These are phyloP conservation scores for Aspergillus alliaceus DNA, from an alignment of 2,329 filamentous ascomycete species.

Conservation along the genomic window DNA sequence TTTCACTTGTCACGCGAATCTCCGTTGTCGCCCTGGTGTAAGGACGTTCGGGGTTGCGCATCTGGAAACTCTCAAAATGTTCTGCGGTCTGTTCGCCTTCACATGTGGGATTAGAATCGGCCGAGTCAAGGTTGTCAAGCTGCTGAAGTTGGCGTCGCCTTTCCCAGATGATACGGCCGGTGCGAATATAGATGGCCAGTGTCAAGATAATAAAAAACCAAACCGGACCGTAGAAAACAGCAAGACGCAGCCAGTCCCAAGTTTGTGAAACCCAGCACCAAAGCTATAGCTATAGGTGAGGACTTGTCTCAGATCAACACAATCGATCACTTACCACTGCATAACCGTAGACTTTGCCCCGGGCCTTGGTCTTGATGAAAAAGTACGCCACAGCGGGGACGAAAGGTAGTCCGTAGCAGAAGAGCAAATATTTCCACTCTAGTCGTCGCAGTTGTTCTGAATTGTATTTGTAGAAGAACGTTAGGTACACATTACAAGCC, in stretches of 20 bases:
- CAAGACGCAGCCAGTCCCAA: constrained; percentile 72
- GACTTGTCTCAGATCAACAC: neutral
- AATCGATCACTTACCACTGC: constrained; percentile 56
- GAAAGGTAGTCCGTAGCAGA: constrained; percentile 73
- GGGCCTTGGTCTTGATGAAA: constrained; percentile 56
- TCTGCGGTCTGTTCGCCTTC: neutral
- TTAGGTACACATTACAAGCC: constrained; percentile 80
- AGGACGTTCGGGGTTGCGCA: constrained; percentile 46
- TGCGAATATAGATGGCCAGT: constrained; percentile 41
- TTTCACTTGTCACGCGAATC: constrained; percentile 62
- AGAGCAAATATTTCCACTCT: constrained; percentile 68
- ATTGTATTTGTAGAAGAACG: constrained; percentile 74
- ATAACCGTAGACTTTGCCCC: constrained; percentile 68
- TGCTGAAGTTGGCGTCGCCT: constrained; percentile 63
- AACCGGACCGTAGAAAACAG: constrained; percentile 64
- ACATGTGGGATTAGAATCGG: neutral
- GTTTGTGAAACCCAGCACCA: constrained; percentile 76
- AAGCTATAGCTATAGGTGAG: constrained; percentile 45
- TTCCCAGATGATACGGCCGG: constrained; percentile 42
- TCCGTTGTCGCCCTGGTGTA: constrained; percentile 63
- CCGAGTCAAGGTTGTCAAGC: constrained; percentile 50
- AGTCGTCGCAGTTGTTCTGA: constrained; percentile 63
- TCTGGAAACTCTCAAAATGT: constrained; percentile 11
- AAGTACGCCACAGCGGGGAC: constrained; percentile 67
- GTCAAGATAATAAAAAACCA: constrained; percentile 44